These are phyloP conservation scores for Hypoxylon sp. DNA, from an alignment of 2,329 filamentous ascomycete genomes.

Conservation along the genomic window DNA sequence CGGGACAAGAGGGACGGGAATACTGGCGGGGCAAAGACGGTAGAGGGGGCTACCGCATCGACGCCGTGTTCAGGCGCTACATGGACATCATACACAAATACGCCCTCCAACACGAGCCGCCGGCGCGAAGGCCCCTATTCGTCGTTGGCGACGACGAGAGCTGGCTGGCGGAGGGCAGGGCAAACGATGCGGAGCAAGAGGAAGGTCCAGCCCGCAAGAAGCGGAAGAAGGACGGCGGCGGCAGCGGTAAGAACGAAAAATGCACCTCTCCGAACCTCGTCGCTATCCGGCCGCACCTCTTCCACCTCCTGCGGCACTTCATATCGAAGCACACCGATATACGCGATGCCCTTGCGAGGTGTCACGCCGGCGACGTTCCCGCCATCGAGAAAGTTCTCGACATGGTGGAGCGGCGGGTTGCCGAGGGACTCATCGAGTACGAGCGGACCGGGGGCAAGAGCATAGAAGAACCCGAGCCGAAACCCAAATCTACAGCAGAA, in stretches of 20 bases:
- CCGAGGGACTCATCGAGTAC: slow-evolving; percentile 77
- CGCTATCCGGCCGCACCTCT: slow-evolving; percentile 90
- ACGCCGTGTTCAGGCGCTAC: slow-evolving; percentile 88
- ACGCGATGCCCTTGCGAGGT: slow-evolving; percentile 82
- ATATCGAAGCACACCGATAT: slow-evolving; percentile 84
- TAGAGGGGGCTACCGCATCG: slow-evolving; percentile 86
- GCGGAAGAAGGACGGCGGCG: slow-evolving; percentile 54
- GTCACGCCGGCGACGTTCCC: slow-evolving; percentile 75
- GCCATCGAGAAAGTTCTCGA: slow-evolving; percentile 81
- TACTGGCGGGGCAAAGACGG: slow-evolving; percentile 88
- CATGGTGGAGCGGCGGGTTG: slow-evolving; percentile 81
- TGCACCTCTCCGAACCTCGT: slow-evolving; percentile 71
- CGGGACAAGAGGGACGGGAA: slow-evolving; percentile 76
- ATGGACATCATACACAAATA: slow-evolving; percentile 89
- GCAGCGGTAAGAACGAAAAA: slow-evolving; percentile 51
- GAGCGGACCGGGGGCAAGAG: slow-evolving; percentile 63
- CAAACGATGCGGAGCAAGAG: slow-evolving; percentile 59
- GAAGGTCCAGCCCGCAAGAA: slow-evolving; percentile 59
- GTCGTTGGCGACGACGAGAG: slow-evolving; percentile 68
- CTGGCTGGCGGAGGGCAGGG: slow-evolving; percentile 58
- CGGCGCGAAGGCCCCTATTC: slow-evolving; percentile 78
- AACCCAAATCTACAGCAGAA: slow-evolving; percentile 37
- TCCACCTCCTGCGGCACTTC: slow-evolving; percentile 87
- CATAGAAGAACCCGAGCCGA: slow-evolving; percentile 54
- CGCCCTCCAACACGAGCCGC: slow-evolving; percentile 74